phyloP scores from a whole-genome alignment of 2,329 filamentous ascomycete genomes.

The Cladosporium sp. region DNA sequence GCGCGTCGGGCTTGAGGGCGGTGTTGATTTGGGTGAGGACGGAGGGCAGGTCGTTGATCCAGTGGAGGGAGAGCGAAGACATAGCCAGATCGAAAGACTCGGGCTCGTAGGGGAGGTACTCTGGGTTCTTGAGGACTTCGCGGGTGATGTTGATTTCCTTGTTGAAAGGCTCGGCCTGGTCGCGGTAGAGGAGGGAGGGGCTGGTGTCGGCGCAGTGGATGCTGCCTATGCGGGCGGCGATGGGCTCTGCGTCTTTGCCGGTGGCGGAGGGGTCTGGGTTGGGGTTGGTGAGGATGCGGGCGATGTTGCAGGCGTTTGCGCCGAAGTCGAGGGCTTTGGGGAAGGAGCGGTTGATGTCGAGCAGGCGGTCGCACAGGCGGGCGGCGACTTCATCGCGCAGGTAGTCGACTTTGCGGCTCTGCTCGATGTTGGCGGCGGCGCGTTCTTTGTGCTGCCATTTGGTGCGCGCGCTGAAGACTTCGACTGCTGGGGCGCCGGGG shows the following conservation, averaged over 20 bases:
- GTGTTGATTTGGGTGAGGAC: slow-evolving; percentile 81
- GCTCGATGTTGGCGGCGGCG: slow-evolving; percentile 67
- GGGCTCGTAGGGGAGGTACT: slow-evolving; percentile 72
- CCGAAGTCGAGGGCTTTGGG: slow-evolving; percentile 85
- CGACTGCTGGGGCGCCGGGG: slow-evolving; percentile 72
- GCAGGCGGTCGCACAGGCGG: slow-evolving; percentile 78
- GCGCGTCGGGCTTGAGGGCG: slow-evolving; percentile 82
- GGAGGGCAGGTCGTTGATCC: slow-evolving; percentile 94
- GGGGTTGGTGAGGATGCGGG: slow-evolving; percentile 67
- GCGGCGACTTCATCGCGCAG: slow-evolving; percentile 88
- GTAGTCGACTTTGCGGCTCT: slow-evolving; percentile 83
- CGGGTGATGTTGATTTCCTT: slow-evolving; percentile 69
- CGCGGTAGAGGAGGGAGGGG: slow-evolving; percentile 73
- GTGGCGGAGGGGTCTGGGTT: slow-evolving; percentile 66
- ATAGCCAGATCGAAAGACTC: slow-evolving; percentile 86
- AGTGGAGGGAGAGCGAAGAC: slow-evolving; percentile 87
- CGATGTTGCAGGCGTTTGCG: slow-evolving; percentile 93
- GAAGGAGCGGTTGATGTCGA: slow-evolving; percentile 91
- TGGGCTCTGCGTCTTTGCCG: slow-evolving; percentile 61
- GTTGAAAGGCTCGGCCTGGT: slow-evolving; percentile 74
- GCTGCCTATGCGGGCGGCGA: slow-evolving; percentile 69
- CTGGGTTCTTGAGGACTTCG: slow-evolving; percentile 71
- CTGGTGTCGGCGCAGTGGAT: slow-evolving; percentile 84
- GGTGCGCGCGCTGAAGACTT: slow-evolving; percentile 85
- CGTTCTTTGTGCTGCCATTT: slow-evolving; percentile 94